Base-by-base conservation (phyloP, 257 asterid species). In the Craterostigma plantagineum region DNA sequence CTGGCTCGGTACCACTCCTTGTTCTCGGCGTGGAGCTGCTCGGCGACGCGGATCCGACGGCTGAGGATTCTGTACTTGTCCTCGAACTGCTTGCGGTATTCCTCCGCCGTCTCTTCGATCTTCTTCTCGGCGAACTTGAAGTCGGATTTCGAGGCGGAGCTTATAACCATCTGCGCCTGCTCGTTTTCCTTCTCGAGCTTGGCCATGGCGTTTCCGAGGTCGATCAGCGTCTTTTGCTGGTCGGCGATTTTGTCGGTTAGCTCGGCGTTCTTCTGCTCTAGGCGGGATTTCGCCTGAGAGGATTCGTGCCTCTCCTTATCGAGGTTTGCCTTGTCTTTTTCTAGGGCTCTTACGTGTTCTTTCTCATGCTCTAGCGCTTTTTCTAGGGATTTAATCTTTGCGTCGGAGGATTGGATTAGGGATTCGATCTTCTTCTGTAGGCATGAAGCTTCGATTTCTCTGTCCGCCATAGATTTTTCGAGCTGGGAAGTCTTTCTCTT, bases 41-140 rank as follows among this genome's bases (percentile, higher is more conserved):
- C 97, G 1, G 95, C 90, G 0, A 87, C 92, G 4, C 72, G 62
- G 46, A 87, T 87, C 46, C 97, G 73, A 7, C 84, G 54, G 62
- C 95, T 81, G 14, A 87, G 61, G 45, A 87, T 76, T 16, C 78
- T 56, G 49, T 66, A 66, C 16, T 80, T 68, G 55, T 76, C 97
- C 34, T 79, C 95, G 30, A 65, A 70, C 36, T 57, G 73, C 39
- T 82, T 78, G 12, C 77, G 62, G 36, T 68, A 69, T 27, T 69
- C 97, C 16, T 63, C 80, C 0, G 75, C 72, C 71, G 68, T 62
- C 46, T 87, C 95, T 18, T 72, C 97, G 0, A 73, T 54, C 34
- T 70, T 81, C 49, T 51, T 59, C 39, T 87, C 93, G 18, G 73
- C 68, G 0, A 56, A 13, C 10, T 50, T 72, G 52, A 72, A 62